Evolutionary conservation across 805 yeast genomes (phyloP).

Genomic region (Monosporozyma servazzii): DNA sequence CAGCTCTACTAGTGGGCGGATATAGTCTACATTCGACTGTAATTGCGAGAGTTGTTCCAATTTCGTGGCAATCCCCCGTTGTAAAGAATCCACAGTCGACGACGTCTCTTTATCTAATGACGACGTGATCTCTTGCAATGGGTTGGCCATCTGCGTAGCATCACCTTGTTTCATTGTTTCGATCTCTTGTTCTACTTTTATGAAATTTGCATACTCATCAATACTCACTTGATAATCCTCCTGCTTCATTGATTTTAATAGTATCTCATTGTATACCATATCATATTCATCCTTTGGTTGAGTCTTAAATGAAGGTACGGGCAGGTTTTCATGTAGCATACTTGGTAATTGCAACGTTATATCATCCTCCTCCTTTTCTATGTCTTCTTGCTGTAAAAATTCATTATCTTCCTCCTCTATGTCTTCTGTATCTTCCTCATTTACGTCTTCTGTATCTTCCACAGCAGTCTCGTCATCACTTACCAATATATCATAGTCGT

Average conservation of each 20-base stretch:
- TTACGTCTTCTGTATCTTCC: slow-evolving; percentile 3
- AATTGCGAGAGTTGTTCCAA: background rate
- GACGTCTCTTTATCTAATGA: background rate
- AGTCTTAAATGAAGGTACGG: slow-evolving; percentile 12
- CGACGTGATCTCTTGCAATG: background rate
- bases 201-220: background rate
- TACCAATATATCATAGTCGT: slow-evolving; percentile 37
- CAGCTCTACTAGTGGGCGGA: slow-evolving; percentile 11
- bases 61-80: slow-evolving; percentile 1
- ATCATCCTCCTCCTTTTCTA: background rate
- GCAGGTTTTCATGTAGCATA: background rate
- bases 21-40: slow-evolving; percentile 7
- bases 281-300: slow-evolving; percentile 13
- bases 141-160: background rate
- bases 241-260: slow-evolving; percentile 6
- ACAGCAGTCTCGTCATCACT: slow-evolving; percentile 28
- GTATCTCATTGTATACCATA: slow-evolving; percentile 16
- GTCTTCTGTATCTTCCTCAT: background rate
- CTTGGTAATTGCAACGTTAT: background rate
- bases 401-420: background rate
- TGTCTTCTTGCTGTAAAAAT: background rate
- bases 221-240: background rate
- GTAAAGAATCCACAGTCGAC: background rate
- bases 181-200: slow-evolving; percentile 2
- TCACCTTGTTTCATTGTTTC: slow-evolving; percentile 3